phyloP scores from a whole-genome alignment of 1,139 yeast genomes.

The Lodderomyces beijingensis region DNA sequence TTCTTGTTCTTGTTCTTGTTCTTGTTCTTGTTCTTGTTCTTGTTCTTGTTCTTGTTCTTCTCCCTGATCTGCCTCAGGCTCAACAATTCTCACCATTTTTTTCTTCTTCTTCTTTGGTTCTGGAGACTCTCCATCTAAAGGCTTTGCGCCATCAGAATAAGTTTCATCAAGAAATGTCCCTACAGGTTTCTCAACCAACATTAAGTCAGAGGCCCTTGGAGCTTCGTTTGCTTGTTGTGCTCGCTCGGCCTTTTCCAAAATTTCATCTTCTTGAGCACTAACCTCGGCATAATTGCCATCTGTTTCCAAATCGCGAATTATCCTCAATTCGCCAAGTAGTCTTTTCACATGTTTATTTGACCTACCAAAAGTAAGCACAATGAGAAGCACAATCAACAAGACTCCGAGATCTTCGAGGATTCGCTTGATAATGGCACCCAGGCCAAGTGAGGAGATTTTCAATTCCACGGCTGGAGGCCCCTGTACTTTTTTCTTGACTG shows the following conservation, averaged over 20 bases:
- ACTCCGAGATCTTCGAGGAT: constrained; percentile 50
- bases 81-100: constrained; percentile 29
- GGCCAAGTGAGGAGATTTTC: constrained; percentile 4
- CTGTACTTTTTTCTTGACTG: constrained; percentile 5
- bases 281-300: too few relatives aligned
- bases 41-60: constrained; percentile 10
- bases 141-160: not conserved
- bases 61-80: constrained; percentile 18
- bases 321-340: constrained; percentile 14
- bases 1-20: constrained; percentile 1
- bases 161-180: constrained; percentile 1
- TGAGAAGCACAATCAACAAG: constrained; percentile 27
- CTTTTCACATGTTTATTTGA: constrained; percentile 22
- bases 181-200: not conserved
- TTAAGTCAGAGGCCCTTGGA: not conserved
- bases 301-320: constrained; percentile 7
- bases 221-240: not conserved
- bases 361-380: constrained; percentile 34
- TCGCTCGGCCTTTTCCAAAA: not conserved
- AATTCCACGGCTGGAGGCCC: constrained; percentile 4
- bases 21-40: constrained; percentile 6
- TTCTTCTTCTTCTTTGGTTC: not conserved
- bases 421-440: constrained; percentile 18
- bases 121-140: not conserved
- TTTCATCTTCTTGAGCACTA: not conserved